Percentiles rank a stretch among this genome's conserved stretches.
These are phyloP conservation scores for Oryza glaberrima DNA, from an alignment of 176 grass and related monocot species.

Conservation along the genomic window DNA sequence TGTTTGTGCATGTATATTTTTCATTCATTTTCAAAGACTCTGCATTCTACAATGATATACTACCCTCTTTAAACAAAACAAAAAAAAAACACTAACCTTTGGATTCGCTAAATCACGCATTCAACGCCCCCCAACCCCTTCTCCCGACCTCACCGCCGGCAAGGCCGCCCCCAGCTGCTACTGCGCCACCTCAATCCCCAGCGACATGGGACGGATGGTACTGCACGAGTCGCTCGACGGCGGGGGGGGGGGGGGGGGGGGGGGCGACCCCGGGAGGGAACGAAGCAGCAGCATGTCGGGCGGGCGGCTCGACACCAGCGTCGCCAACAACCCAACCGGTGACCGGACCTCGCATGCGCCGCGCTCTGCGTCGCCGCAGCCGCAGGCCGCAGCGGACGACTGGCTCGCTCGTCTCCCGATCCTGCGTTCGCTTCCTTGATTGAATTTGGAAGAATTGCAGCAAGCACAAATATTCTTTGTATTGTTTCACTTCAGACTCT, in stretches of 20 bases:
- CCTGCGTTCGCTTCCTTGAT: constrained; percentile 34
- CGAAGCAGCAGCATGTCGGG: constrained; percentile 50
- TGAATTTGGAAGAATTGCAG: too few relatives aligned
- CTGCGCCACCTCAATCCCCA: too few relatives aligned
- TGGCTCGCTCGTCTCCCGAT: constrained; percentile 70
- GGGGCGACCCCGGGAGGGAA: constrained; percentile 39
- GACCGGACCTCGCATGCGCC: constrained; percentile 62
- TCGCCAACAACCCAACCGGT: constrained; percentile 56
- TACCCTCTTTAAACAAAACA: too few relatives aligned
- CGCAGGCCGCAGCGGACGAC: constrained; percentile 60
- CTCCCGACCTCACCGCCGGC: too few relatives aligned
- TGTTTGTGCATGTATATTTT: too few relatives aligned
- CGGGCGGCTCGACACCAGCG: constrained; percentile 52
- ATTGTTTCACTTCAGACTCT: background rate
- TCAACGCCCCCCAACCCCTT: too few relatives aligned
- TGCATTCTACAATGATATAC: too few relatives aligned
- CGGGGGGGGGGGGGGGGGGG: too few relatives aligned
- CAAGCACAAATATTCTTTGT: background rate
- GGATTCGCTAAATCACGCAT: too few relatives aligned
- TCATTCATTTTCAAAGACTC: too few relatives aligned
- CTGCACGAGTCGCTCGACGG: constrained; percentile 75
- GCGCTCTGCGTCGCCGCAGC: constrained; percentile 58
- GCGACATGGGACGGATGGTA: constrained; percentile 37
- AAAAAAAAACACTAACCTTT: too few relatives aligned
- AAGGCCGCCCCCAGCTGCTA: too few relatives aligned